Base-by-base conservation (phyloP, 2,329 filamentous ascomycete species). In the Cytospora mali region DNA sequence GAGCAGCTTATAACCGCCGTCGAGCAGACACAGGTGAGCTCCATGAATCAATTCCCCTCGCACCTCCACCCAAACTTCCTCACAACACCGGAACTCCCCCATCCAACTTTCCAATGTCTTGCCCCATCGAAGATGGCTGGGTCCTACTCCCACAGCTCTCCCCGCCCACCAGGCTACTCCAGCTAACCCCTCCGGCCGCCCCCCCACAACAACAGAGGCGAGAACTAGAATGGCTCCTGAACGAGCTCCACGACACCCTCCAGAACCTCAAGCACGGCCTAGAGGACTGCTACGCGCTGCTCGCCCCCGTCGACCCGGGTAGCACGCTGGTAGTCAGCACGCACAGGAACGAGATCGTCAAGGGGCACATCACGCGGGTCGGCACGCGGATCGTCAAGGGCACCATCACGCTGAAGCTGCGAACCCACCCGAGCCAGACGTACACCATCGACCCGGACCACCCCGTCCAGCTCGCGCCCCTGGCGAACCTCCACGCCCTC, bases 301-400 rank as follows among this genome's bases (percentile, higher is more conserved):
- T 99, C 31, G 90, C 92, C 9, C 93, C 94, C 1, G 84, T 89
- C 66, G 92, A 96, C 72, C 88, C 89, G 1, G 93, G 93, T 10
- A 93, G 89, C 69, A 99, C 94, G 0, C 85, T 99, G 29, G 93
- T 95, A 31, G 84, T 99, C 68, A 95, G 91, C 66, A 96, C 93
- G 16, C 84, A 90, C 61, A 86, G 93, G 61, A 94, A 92, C 61
- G 95, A 99, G 78, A 87, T 85, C 68, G 88, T 98, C 66, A 99
- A 99, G 75, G 95, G 95, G 21, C 91, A 92, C 70, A 86, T 98
- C 64, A 98, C 94, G 1, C 87, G 95, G 59, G 87, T 96, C 39
- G 95, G 95, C 46, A 92, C 92, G n/a, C 87, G 90, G 57, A 89
- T 99, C 67, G 89, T 96, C 66, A 97, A 96, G 75, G 94, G 93